Evolutionary conservation across 768 basidiomycete genomes (phyloP).

Genomic region (Suillus sp.): DNA sequence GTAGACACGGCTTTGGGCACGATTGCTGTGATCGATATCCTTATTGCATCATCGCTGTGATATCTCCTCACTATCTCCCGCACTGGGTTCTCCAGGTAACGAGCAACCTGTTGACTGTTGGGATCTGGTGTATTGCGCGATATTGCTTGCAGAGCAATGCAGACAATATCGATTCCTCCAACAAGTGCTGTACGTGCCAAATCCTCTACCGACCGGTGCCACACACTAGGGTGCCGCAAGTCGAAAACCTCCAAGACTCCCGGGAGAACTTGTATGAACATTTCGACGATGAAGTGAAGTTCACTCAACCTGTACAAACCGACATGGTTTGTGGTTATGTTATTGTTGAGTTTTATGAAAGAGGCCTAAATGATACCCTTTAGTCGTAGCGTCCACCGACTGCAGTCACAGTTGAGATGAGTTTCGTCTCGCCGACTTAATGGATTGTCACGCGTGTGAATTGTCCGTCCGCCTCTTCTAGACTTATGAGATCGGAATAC

Average conservation of each 20-base stretch:
- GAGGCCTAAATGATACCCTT: not conserved
- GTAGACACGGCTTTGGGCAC: not conserved
- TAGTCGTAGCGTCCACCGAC: not conserved
- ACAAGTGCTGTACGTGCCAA: not conserved
- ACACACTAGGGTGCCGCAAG: not conserved
- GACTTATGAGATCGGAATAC: not conserved
- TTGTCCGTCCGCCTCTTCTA: not conserved
- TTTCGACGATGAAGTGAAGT: not conserved
- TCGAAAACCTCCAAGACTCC: not conserved
- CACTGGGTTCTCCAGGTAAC: not conserved
- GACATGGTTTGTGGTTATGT: not conserved
- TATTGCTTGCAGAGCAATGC: not conserved
- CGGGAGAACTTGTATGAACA: not conserved
- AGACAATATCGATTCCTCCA: not conserved
- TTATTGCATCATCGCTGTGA: not conserved
- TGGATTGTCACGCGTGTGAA: not conserved
- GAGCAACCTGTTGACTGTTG: not conserved
- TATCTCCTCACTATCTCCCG: not conserved
- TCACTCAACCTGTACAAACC: not conserved
- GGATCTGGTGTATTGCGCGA: not conserved
- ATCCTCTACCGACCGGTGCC: not conserved
- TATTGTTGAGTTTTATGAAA: not conserved
- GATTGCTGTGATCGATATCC: not conserved
- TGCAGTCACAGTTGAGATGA: not conserved
- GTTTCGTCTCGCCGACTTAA: not conserved